Evolutionary conservation across 192 early-diverging fungal genomes (phyloP).

Genomic region (Coemansia pectinata): DNA sequence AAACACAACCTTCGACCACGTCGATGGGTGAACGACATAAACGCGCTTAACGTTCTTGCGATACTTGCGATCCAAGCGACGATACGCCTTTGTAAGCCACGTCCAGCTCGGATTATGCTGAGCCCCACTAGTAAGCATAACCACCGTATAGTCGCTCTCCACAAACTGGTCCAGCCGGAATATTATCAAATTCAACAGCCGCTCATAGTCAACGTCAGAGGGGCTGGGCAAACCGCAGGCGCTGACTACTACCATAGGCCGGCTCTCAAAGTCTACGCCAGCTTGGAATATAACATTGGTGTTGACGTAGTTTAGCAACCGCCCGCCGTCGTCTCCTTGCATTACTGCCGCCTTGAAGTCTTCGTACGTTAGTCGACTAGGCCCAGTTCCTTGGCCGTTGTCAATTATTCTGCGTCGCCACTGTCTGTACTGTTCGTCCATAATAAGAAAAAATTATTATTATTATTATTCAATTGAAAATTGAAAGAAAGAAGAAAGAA

Average conservation of each 20-base stretch:
- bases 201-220: constrained; percentile 71
- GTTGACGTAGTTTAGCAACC: constrained; percentile 46
- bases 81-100: constrained; percentile 83
- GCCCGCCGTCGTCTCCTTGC: constrained; percentile 48
- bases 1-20: constrained; percentile 58
- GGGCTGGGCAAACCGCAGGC: constrained; percentile 83
- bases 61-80: constrained; percentile 75
- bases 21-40: constrained; percentile 87
- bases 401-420: constrained; percentile 24
- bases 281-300: constrained; percentile 48
- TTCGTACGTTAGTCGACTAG: constrained; percentile 17
- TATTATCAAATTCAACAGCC: constrained; percentile 66
- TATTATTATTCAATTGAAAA: neutral
- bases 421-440: constrained; percentile 47
- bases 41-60: constrained; percentile 92
- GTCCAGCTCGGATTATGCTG: constrained; percentile 72
- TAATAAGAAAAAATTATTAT: constrained; percentile 5
- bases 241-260: constrained; percentile 80
- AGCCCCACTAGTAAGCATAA: constrained; percentile 79
- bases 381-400: neutral
- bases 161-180: constrained; percentile 76
- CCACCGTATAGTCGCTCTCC: constrained; percentile 85
- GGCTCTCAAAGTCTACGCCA: constrained; percentile 81
- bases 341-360: constrained; percentile 35
- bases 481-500: neutral